Evolutionary conservation across 805 yeast genomes (phyloP), one percentile per base, ranked within the genome.

Genomic region (Lipomyces lipofer): DNA sequence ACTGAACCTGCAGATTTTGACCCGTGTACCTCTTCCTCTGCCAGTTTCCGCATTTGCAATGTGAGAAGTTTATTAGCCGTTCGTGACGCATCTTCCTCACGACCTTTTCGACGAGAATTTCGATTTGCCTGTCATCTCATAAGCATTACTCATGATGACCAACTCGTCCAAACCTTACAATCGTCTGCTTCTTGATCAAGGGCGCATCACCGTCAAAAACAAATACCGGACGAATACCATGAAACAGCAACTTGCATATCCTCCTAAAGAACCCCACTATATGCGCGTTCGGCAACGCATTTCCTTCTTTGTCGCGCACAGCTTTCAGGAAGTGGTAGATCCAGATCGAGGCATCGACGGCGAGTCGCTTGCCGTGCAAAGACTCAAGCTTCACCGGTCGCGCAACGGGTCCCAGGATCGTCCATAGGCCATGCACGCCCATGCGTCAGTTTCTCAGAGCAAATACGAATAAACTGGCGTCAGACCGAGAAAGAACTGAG

Each of bases 321-420:
- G 98, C 98, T 68, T 92, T 94, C 60, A 94, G 74, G 66, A 94
- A 94, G 69, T 94, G 99, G 67, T 94, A 94, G 51, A 94, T 86
- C 99, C 99, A 94, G 60, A 94, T 94, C 1, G 98, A 92, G 0
- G 99, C 99, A 75, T 94, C 99, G 6, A 94, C 92, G 0, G 99
- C 99, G 64, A 94, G 74, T 49, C 79, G 75, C 67, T 85, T 86
- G 54, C 90, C 83, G 21, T 86, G 79, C 32, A 94, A 76, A 0
- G 95, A 84, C 68, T 92, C 98, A 27, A 94, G 76, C 50, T 92
- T 78, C 1, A 94, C 96, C 0, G 99, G 97, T 47, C 86, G 76
- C 0, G 98, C 94, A 0, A 92, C 81, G 0, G 97, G 95, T 4
- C 89, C 95, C 2, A 92, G 75, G 9, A 94, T 83, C 47, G 84